Conservation (phyloP, 768 basidiomycete genomes). For the Trametes cubensis region DNA sequence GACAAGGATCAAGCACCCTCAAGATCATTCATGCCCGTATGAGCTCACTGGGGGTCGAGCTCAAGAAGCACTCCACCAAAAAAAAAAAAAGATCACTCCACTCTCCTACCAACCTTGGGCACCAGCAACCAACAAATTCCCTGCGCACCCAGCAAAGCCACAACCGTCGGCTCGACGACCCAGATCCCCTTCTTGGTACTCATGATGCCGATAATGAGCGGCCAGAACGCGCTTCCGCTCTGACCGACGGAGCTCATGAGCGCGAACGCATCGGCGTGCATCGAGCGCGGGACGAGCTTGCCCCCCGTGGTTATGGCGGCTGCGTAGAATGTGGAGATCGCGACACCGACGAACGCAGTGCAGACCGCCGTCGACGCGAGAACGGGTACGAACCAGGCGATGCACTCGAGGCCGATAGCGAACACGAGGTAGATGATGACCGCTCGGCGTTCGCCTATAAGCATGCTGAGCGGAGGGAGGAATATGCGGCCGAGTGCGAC, state of each 20-base stretch:
- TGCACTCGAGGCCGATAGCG: slow-evolving; percentile 35
- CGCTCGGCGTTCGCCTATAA: slow-evolving; percentile 34
- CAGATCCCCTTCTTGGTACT: slow-evolving; percentile 35
- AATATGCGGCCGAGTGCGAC: slow-evolving; percentile 33
- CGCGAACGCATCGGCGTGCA: slow-evolving; percentile 36
- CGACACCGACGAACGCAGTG: slow-evolving; percentile 36
- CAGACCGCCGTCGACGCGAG: slow-evolving; percentile 33
- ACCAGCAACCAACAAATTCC: slow-evolving; percentile 32
- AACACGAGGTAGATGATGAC: slow-evolving; percentile 33
- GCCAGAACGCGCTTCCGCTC: slow-evolving; percentile 36
- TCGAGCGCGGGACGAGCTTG: slow-evolving; percentile 30
- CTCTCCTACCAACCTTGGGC: slow-evolving; percentile 26
- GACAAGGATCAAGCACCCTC: too few species aligned
- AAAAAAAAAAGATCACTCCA: slow-evolving; percentile 14
- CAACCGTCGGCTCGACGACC: slow-evolving; percentile 35
- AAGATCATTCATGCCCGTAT: background rate
- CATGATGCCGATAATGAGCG: slow-evolving; percentile 33
- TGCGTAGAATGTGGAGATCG: slow-evolving; percentile 36
- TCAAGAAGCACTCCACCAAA: too few species aligned
- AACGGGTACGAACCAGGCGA: slow-evolving; percentile 32
- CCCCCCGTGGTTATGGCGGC: slow-evolving; percentile 31
- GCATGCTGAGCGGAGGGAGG: slow-evolving; percentile 31
- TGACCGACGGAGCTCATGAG: slow-evolving; percentile 35
- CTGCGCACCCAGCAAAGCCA: slow-evolving; percentile 32
- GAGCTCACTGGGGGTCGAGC: background rate